Percentiles rank a stretch among this genome's conserved stretches.
Evolutionary conservation across 805 yeast species (phyloP).

Genomic region (Wickerhamiella shivajii): DNA sequence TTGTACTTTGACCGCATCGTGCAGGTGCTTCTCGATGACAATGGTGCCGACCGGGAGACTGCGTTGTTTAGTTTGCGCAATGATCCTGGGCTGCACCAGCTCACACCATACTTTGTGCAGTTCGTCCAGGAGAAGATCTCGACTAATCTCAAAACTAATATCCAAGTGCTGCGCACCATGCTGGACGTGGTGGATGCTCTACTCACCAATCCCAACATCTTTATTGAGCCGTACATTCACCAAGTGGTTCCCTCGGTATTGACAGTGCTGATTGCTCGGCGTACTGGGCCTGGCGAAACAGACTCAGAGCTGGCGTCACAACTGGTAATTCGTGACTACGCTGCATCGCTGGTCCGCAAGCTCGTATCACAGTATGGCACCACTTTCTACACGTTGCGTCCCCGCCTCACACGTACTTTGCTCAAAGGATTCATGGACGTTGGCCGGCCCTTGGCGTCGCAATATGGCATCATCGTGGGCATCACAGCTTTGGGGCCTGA

Average conservation of each 20-base stretch:
- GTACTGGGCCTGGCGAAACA: slow-evolving; percentile 45
- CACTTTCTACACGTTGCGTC: slow-evolving; percentile 76
- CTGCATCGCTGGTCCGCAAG: slow-evolving; percentile 67
- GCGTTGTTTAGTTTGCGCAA: slow-evolving; percentile 73
- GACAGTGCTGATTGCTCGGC: slow-evolving; percentile 76
- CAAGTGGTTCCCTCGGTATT: slow-evolving; percentile 93
- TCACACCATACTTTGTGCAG: slow-evolving; percentile 92
- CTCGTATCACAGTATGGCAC: slow-evolving; percentile 71
- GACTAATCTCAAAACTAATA: slow-evolving; percentile 54
- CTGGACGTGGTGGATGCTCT: slow-evolving; percentile 77
- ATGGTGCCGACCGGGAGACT: slow-evolving; percentile 43
- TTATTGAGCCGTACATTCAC: slow-evolving; percentile 90
- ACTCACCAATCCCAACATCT: slow-evolving; percentile 67
- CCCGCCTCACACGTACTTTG: slow-evolving; percentile 85
- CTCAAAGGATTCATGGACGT: slow-evolving; percentile 81
- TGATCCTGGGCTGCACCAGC: slow-evolving; percentile 93
- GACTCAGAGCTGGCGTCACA: slow-evolving; percentile 20
- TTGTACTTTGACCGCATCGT: slow-evolving; percentile 84
- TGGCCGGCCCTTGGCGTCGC: slow-evolving; percentile 72
- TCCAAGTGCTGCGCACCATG: slow-evolving; percentile 64
- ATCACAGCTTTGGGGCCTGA: slow-evolving; percentile 73
- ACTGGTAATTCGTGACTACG: slow-evolving; percentile 71
- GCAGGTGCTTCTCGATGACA: slow-evolving; percentile 47
- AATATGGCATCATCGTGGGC: slow-evolving; percentile 83
- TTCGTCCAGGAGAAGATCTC: slow-evolving; percentile 93